A percentile compares a stretch with the other conserved stretches of the same genome.
Evolutionary conservation across 129 eudicot species (phyloP).

Genomic region (Artemisia argyi): DNA sequence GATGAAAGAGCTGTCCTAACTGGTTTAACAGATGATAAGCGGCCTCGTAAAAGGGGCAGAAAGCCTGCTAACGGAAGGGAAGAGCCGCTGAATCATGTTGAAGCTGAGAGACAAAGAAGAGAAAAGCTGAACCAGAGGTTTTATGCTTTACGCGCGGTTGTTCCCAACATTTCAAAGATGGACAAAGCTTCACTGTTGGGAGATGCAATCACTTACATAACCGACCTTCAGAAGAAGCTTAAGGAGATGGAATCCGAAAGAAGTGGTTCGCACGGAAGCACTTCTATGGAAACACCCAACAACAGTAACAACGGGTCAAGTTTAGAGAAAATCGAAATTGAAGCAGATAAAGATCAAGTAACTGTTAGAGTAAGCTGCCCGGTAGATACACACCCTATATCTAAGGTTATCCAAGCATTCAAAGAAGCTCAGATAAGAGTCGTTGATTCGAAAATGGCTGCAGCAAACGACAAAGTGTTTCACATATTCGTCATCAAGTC

Average conservation of each 20-base stretch:
- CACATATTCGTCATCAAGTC: slow-evolving; percentile 77
- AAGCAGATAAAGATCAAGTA: slow-evolving; percentile 49
- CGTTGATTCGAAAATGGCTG: slow-evolving; percentile 56
- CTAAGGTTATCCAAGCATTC: slow-evolving; percentile 56
- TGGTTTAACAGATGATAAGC: slow-evolving; percentile 42
- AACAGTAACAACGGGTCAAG: slow-evolving; percentile 2
- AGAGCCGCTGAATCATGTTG: slow-evolving; percentile 91
- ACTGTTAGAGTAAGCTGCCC: slow-evolving; percentile 63
- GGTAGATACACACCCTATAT: slow-evolving; percentile 64
- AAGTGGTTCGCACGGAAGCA: not conserved
- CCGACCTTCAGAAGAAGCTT: slow-evolving; percentile 79
- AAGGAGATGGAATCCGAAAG: slow-evolving; percentile 65
- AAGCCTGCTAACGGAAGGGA: slow-evolving; percentile 95
- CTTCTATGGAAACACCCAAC: slow-evolving; percentile 19
- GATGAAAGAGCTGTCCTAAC: slow-evolving; percentile 30
- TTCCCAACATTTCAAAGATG: slow-evolving; percentile 91
- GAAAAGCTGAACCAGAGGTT: slow-evolving; percentile 94
- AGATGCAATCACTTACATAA: slow-evolving; percentile 91
- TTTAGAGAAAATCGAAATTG: slow-evolving; percentile 48
- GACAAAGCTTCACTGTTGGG: slow-evolving; percentile 95
- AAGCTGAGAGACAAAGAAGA: slow-evolving; percentile 83
- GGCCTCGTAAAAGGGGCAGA: slow-evolving; percentile 80
- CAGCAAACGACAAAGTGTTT: slow-evolving; percentile 58
- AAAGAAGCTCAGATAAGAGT: slow-evolving; percentile 54
- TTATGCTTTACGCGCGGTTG: slow-evolving; percentile 86